These are phyloP conservation scores for Drechslera avenae DNA, from an alignment of 2,329 filamentous ascomycete species.

Conservation along the genomic window DNA sequence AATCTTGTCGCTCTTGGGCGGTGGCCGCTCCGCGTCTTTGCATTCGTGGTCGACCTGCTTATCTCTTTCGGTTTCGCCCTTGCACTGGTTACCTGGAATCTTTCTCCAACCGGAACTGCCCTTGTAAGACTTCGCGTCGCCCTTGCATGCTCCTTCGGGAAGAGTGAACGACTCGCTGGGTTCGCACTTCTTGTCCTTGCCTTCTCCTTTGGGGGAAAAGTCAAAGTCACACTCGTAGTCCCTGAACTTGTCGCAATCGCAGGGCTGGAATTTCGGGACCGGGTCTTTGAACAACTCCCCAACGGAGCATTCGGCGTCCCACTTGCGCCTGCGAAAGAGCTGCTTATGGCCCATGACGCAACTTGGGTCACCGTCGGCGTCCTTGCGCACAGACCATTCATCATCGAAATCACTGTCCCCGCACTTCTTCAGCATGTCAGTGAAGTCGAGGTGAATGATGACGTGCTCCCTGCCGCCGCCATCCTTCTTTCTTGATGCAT, in stretches of 20 bases:
- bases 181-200: slow-evolving; percentile 69
- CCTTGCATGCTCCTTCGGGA: slow-evolving; percentile 76
- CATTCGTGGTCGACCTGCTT: slow-evolving; percentile 73
- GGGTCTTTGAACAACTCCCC: slow-evolving; percentile 84
- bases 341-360: slow-evolving; percentile 98
- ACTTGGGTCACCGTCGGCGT: slow-evolving; percentile 77
- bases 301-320: slow-evolving; percentile 86
- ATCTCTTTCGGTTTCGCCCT: slow-evolving; percentile 51
- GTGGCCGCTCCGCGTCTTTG: slow-evolving; percentile 60
- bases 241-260: slow-evolving; percentile 73
- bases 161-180: slow-evolving; percentile 65
- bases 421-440: slow-evolving; percentile 78
- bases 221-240: slow-evolving; percentile 99
- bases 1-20: slow-evolving; percentile 70
- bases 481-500: slow-evolving; percentile 57
- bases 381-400: slow-evolving; percentile 78
- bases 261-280: slow-evolving; percentile 70
- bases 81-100: slow-evolving; percentile 70
- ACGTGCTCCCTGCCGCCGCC: slow-evolving; percentile 62
- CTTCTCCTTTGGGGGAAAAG: slow-evolving; percentile 62
- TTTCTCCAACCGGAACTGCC: slow-evolving; percentile 90
- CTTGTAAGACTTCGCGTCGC: slow-evolving; percentile 73
- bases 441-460: slow-evolving; percentile 82
- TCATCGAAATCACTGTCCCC: slow-evolving; percentile 77
- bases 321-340: slow-evolving; percentile 82